Evolutionary conservation across 129 eudicot species (phyloP), one percentile per base, ranked within the genome.

Genomic region (Centella asiatica): DNA sequence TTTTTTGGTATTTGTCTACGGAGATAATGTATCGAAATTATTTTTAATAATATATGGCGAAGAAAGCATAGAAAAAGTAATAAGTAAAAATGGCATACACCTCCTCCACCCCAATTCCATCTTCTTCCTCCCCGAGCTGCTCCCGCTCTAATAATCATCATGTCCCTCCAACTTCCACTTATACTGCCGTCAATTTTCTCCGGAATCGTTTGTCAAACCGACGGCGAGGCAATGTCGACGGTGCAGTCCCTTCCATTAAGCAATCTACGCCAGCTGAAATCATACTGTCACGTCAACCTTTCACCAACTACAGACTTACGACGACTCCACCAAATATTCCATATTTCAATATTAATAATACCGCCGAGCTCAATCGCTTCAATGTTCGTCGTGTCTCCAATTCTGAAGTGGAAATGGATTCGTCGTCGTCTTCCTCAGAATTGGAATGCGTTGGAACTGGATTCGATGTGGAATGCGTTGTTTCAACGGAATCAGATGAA

Each of bases 381-480:
- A 73, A 51, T 23, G 51, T 19, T 59, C 11, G 76, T 56, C 78
- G 59, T 24, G 52, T 70, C 27, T 54, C 81, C 48, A 71, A 81
- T 5, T 48, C 83, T 5, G 76, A 78, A 34, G 40, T 15, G 13
- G 74, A 77, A 63, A 10, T 34, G 9, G 65, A 66, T 5, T 20
- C 76, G 23, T 37, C 79, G n/a, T n/a, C n/a, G n/a, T n/a, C n/a
- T n/a, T n/a, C n/a, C 54, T 62, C 70, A 1, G 83, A 80, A 58
- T 32, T 81, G n/a, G 96, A 88, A 2, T 88, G 96, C 40, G 77
- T 88, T 14, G 96, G 95, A 47, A 84, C 89, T 29, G 95, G 89
- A 8, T 55, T 60, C 14, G 88, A 83, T 26, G 90, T 78, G 1
- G 92, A 89, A 19, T 89, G 90, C 72, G 72, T 86, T 7, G 80